Percentiles rank a stretch among this genome's conserved stretches.
Conservation (phyloP, 2,329 filamentous ascomycete genomes). For the Eutypa lata region DNA sequence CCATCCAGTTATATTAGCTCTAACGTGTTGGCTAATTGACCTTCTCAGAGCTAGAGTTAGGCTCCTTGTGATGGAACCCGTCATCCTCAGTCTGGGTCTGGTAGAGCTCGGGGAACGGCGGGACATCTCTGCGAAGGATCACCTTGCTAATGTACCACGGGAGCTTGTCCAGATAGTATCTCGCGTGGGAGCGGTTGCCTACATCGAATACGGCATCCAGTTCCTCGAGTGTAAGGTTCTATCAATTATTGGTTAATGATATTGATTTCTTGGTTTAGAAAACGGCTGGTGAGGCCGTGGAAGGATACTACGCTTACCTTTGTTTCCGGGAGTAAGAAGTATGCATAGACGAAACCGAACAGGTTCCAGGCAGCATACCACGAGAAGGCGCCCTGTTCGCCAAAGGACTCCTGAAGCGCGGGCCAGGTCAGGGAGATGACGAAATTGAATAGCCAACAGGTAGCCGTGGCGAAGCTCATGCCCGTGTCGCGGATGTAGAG, state of each 20-base stretch:
- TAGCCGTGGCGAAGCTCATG: constrained; percentile 53
- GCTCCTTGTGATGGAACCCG: background rate
- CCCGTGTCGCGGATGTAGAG: constrained; percentile 58
- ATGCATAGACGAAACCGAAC: constrained; percentile 38
- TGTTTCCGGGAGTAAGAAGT: constrained; percentile 37
- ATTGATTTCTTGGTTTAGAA: background rate
- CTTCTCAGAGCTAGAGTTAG: too few species aligned
- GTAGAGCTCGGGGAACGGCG: constrained; percentile 7
- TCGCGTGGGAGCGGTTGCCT: constrained; percentile 6
- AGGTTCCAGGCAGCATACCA: constrained; percentile 46
- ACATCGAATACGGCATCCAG: constrained; percentile 26
- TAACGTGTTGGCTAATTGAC: too few species aligned
- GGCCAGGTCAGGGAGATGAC: constrained; percentile 39
- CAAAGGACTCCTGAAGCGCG: constrained; percentile 35
- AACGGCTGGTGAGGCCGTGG: too few species aligned
- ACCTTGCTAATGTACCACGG: constrained; percentile 11
- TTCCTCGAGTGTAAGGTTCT: constrained; percentile 32
- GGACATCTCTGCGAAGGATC: constrained; percentile 4
- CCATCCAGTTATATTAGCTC: too few species aligned
- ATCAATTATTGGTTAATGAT: background rate
- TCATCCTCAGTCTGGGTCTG: constrained; percentile 2
- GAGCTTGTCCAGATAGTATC: constrained; percentile 8
- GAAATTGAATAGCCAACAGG: constrained; percentile 36
- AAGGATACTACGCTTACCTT: constrained; percentile 24
- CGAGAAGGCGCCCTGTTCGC: constrained; percentile 41